A percentile compares a stretch with the other conserved stretches of the same genome.
phyloP scores from a whole-genome alignment of 2,329 filamentous ascomycete species.

The Lanzia echinophila region DNA sequence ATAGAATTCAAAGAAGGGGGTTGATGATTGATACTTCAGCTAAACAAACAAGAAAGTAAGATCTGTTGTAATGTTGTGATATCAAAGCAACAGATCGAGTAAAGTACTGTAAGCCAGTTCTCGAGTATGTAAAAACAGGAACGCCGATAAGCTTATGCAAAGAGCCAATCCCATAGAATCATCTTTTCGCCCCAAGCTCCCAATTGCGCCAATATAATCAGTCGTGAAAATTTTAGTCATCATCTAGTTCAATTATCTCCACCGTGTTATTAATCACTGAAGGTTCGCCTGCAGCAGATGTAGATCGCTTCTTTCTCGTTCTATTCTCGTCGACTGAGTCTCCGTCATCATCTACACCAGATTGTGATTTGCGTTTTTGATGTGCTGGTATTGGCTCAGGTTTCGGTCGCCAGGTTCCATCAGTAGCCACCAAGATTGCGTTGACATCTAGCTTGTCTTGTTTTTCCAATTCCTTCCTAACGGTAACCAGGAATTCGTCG shows the following conservation, averaged over 20 bases:
- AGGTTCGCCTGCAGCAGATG: not conserved
- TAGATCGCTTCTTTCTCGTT: not conserved
- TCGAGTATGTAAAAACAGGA: not conserved
- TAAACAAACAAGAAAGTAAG: no score
- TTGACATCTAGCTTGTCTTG: slow-evolving; percentile 45
- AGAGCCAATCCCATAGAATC: not conserved
- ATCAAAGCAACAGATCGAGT: no score
- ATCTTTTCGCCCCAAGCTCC: not conserved
- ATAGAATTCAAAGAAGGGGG: no score
- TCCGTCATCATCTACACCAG: not conserved
- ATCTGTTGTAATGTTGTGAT: no score
- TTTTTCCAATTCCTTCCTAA: slow-evolving; percentile 49
- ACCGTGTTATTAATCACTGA: slow-evolving; percentile 10
- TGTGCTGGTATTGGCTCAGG: slow-evolving; percentile 23
- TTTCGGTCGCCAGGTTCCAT: slow-evolving; percentile 60
- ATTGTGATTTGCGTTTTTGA: slow-evolving; percentile 7
- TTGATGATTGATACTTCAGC: no score
- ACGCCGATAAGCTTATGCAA: not conserved
- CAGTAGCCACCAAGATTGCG: slow-evolving; percentile 54
- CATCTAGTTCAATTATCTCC: slow-evolving; percentile 26
- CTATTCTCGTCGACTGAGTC: slow-evolving; percentile 12
- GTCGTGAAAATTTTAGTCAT: slow-evolving; percentile 15
- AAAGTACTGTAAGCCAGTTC: not conserved
- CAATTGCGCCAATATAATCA: not conserved
- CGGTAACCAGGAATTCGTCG: slow-evolving; percentile 64